phyloP scores from a whole-genome alignment of 352 stramenopile species.

The Phytophthora constricta region DNA sequence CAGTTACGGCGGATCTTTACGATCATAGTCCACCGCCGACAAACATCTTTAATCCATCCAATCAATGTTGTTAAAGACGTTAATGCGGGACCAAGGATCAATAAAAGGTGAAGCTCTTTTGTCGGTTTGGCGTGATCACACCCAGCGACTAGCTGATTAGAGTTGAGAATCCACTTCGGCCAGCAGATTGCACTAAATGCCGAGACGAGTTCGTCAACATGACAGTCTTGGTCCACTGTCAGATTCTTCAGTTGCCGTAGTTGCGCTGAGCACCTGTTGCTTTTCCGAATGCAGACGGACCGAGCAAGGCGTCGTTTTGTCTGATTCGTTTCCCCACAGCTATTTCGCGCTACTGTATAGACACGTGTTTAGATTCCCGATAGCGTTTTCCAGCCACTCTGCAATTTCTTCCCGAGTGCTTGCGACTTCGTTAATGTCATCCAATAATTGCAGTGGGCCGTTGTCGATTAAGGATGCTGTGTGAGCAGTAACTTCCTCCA shows the following conservation, averaged over 20 bases:
- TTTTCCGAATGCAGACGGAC: neutral
- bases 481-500: neutral
- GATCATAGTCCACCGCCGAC: neutral
- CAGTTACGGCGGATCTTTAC: neutral
- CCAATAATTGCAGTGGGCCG: neutral
- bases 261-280: neutral
- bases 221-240: neutral
- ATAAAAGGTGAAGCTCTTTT: no score
- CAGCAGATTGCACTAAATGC: neutral
- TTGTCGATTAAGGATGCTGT: neutral
- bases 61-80: neutral
- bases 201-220: neutral
- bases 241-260: neutral
- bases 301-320: neutral
- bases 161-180: no score
- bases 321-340: neutral
- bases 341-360: neutral
- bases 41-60: neutral
- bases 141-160: no score
- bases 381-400: constrained; percentile 3
- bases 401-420: neutral
- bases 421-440: constrained; percentile 1
- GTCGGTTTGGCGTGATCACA: no score
- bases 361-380: neutral
- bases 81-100: neutral